These are phyloP conservation scores for Guadua angustifolia DNA, from an alignment of 176 grass and related monocot genomes.

Conservation along the genomic window DNA sequence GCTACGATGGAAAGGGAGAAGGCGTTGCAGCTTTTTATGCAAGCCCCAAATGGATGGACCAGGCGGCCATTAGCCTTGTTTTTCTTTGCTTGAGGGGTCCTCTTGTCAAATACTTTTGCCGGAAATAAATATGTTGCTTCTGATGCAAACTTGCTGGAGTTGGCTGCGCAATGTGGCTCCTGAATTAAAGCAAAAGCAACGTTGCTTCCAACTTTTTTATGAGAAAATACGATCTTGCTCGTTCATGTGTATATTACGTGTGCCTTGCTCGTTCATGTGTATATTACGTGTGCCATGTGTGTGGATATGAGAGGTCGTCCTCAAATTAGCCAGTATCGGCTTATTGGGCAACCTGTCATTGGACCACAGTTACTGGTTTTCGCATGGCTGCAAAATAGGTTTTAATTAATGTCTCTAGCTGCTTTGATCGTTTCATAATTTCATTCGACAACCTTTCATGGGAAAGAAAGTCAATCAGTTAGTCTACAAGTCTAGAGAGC, in stretches of 20 bases:
- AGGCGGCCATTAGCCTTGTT: not conserved
- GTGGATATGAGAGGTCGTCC: not conserved
- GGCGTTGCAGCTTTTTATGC: not conserved
- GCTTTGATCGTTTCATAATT: not conserved
- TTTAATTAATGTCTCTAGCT: not conserved
- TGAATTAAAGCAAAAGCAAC: slow-evolving; percentile 35
- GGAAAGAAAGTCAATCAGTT: not conserved
- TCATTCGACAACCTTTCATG: not conserved
- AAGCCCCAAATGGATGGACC: slow-evolving; percentile 18
- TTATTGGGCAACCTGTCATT: not conserved
- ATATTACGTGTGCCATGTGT: not conserved
- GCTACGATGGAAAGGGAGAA: not conserved
- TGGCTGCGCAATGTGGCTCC: not conserved
- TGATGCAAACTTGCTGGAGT: slow-evolving; percentile 7
- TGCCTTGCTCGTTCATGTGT: too few species aligned
- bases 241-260: not conserved
- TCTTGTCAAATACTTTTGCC: not conserved
- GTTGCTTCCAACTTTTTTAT: not conserved
- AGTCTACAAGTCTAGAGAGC: not conserved
- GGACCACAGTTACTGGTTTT: too few species aligned
- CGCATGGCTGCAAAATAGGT: not conserved
- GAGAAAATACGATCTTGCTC: not conserved
- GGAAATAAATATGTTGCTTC: slow-evolving; percentile 16
- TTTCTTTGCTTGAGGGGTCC: not conserved
- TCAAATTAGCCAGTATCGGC: not conserved